Base-by-base conservation (phyloP, 1,284 basidiomycete species). In the Ceratobasidium theobromae region DNA sequence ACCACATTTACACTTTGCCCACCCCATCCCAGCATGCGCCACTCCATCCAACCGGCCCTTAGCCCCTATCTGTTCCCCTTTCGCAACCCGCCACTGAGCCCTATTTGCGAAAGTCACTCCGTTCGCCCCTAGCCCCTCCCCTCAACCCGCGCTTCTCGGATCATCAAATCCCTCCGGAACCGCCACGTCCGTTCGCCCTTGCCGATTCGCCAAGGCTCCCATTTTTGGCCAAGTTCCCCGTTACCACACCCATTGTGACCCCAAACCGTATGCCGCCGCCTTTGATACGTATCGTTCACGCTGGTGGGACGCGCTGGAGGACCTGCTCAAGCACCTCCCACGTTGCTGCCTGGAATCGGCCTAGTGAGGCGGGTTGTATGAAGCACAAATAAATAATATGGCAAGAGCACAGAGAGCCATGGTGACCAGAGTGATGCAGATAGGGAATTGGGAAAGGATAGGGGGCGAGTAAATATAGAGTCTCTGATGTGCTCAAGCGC, bases 281-380 rank as follows among this genome's bases (percentile, higher is more conserved):
- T 25, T 33, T 18, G 54, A 45, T 16, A 30, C 49, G 27, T 33
- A 16, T 2, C 43, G 55, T 9, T 62, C 57, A 51, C 33, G 57
- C 32, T 51, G 40, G 21, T 58, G 57, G 57, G 57, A 62, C 45
- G 18, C 57, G 38, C 11, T 62, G 45, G 57, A 62, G 9, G 57
- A 62, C 57, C 46, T 62, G 57, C 57, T 62, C 57, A 46, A 62
- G 57, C 46, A 62, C 57, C 57, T 23, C 32, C 57, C 57, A 62
- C 57, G 57, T 28, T 62, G 57, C 57, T 62, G 57, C 57, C 57
- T 62, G 23, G 25, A 62, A 46, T 35, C 38, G 32, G 45, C 57
- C 57, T 62, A 62, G 57, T 62, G 57, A 62, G 48, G 57, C 45
- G 45, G n/a, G 25, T 3, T 54, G 33, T 45, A 46, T 45, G 54